A percentile compares a stretch with the other conserved stretches of the same genome.
These are phyloP conservation scores for Elsinoe fawcettii DNA, from an alignment of 2,329 filamentous ascomycete species.

Conservation along the genomic window DNA sequence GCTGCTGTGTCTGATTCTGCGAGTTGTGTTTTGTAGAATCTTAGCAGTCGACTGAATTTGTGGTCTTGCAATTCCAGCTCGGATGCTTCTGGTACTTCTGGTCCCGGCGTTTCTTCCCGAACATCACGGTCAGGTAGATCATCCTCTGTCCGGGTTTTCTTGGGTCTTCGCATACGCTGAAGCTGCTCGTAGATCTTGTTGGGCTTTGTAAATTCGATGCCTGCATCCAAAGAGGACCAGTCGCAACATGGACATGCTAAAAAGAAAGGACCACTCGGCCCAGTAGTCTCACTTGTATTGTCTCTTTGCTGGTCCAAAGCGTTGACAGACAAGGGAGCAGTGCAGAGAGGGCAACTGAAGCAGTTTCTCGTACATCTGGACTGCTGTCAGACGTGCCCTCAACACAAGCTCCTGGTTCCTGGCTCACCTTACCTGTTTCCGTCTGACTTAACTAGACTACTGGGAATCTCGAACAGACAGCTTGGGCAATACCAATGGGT, in stretches of 20 bases:
- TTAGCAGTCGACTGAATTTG: conserved; percentile 64
- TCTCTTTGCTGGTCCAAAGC: conserved; percentile 51
- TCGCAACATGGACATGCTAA: conserved; percentile 84
- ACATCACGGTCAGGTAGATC: background rate
- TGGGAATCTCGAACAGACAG: conserved; percentile 92
- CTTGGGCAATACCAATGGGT: conserved; percentile 92
- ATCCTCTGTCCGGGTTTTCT: background rate
- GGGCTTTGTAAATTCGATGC: conserved; percentile 76
- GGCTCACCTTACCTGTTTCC: conserved; percentile 66
- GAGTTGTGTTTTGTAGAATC: conserved; percentile 77
- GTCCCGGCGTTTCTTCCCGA: background rate
- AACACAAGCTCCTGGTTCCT: background rate
- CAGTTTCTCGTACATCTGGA: conserved; percentile 69
- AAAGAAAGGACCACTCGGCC: conserved; percentile 31
- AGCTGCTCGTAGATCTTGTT: conserved; percentile 74
- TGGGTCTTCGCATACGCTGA: conserved; percentile 19
- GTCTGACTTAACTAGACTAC: conserved; percentile 83
- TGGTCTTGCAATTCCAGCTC: conserved; percentile 44
- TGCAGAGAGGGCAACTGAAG: conserved; percentile 88
- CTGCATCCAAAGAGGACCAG: conserved; percentile 86
- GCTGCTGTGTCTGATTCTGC: conserved; percentile 52
- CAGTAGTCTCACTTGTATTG: conserved; percentile 26
- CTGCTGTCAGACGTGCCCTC: conserved; percentile 15
- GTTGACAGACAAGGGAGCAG: conserved; percentile 68
- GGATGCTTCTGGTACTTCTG: background rate